Evolutionary conservation across 2,329 filamentous ascomycete genomes (phyloP), one percentile per base, ranked within the genome.

Genomic region (Pyrenophora seminiperda): DNA sequence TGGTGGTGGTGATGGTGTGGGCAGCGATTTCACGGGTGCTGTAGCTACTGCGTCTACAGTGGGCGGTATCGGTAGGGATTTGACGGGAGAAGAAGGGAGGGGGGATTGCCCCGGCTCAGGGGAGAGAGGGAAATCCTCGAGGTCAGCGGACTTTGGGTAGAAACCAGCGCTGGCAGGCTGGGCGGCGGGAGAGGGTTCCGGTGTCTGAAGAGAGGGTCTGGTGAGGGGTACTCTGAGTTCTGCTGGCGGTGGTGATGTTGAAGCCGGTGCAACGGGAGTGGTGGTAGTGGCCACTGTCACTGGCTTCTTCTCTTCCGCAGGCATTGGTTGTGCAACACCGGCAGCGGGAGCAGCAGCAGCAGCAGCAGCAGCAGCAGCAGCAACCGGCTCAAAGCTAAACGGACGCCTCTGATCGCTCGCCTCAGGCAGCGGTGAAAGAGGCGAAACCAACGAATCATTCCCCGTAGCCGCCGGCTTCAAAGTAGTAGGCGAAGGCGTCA

Each of bases 301-400:
- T 10, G 19, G 27, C 11, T 18, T 33, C 44, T 47, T 41, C 32
- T 44, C 32, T 24, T 36, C 40, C 3, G 30, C 24, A 13, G 38
- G 42, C 27, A 47, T 47, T 14, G 18, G 41, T 41, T 50, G 43
- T 24, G 47, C 37, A 18, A 52, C 48, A 27, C 37, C 27, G 11
- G 44, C 20, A 19, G 29, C 18, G 15, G 11, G 18, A 24, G 36
- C 36, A 36, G 36, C 22, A 32, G 13, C 34, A n/a, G n/a, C 37
- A 18, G 51, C 48, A 27, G 40, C 27, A 13, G 44, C 20, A 19
- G 29, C 18, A 20, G 11, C 24, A 24, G 36, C 36, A 36, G 36
- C 22, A 32, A 14, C 34, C n/a, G 49, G 27, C 30, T 70, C 66
- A 47, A 61, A 70, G 43, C 65, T 66, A 38, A 69, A 70, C 1